A percentile compares a stretch with the other conserved stretches of the same genome.
Evolutionary conservation across 768 basidiomycete genomes (phyloP).

Genomic region (Hygrophorus pudorinus): DNA sequence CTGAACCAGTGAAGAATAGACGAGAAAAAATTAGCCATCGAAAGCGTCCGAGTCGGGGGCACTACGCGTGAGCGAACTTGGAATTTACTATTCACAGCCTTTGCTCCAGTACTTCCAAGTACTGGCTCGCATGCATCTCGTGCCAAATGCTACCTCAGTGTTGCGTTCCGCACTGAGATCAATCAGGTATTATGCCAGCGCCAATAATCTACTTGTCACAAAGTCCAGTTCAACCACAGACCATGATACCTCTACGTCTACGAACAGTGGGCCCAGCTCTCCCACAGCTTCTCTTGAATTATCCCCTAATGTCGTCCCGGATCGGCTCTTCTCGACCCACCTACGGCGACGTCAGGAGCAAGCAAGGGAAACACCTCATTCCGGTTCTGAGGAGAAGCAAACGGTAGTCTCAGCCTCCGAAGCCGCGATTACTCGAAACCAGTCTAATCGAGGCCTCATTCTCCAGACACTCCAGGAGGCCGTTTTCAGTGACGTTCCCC

Average conservation of each 20-base stretch:
- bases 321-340: neutral
- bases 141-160: neutral
- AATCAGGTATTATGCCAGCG: too few relatives aligned
- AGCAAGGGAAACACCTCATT: neutral
- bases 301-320: neutral
- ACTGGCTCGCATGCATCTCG: neutral
- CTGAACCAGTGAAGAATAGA: conserved; percentile 37
- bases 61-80: too few relatives aligned
- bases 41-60: too few relatives aligned
- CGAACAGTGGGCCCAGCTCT: neutral
- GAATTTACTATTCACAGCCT: neutral
- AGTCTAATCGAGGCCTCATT: neutral
- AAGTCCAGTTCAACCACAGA: neutral
- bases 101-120: neutral
- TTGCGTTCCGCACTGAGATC: neutral
- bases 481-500: neutral
- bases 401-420: neutral
- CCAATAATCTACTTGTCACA: too few relatives aligned
- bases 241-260: neutral
- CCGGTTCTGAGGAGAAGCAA: neutral
- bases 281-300: neutral
- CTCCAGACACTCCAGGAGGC: neutral
- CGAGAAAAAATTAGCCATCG: conserved; percentile 32
- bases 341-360: neutral
- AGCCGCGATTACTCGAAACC: neutral